A percentile compares a stretch with the other conserved stretches of the same genome.
Conservation (phyloP, 306 rosid species). For the Amphicarpaea edgeworthii region DNA sequence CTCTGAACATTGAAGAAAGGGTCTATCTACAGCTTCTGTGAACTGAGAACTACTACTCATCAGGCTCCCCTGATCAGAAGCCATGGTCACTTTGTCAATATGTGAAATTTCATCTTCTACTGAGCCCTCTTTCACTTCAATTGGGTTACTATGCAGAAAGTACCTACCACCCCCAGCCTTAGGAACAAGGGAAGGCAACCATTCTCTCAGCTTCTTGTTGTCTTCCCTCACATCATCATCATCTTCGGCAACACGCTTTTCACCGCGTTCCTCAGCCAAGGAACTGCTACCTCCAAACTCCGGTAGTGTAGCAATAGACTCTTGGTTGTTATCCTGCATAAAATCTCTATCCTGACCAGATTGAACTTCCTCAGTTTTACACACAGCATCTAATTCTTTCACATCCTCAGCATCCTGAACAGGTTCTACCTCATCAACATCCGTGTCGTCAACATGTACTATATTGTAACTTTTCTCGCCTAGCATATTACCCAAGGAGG, state of each 20-base stretch:
- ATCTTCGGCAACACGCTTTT: constrained; percentile 68
- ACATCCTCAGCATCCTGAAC: constrained; percentile 48
- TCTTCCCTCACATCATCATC: constrained; percentile 61
- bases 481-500: constrained; percentile 51
- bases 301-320: constrained; percentile 47
- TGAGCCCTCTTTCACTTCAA: constrained; percentile 56
- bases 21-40: constrained; percentile 54
- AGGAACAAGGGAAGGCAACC: constrained; percentile 61
- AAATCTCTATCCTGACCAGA: constrained; percentile 58
- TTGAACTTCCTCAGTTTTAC: constrained; percentile 53
- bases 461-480: constrained; percentile 51
- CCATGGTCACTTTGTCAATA: constrained; percentile 49
- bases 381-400: constrained; percentile 55
- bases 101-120: constrained; percentile 52
- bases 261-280: constrained; percentile 65
- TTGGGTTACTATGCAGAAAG: constrained; percentile 59
- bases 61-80: constrained; percentile 57
- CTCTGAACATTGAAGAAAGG: constrained; percentile 63
- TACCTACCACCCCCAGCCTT: constrained; percentile 60
- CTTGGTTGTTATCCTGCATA: constrained; percentile 53
- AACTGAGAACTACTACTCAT: constrained; percentile 58
- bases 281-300: constrained; percentile 58
- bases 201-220: constrained; percentile 66
- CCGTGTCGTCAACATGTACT: constrained; percentile 54
- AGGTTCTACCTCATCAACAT: constrained; percentile 51